phyloP scores from a whole-genome alignment of 2,329 filamentous ascomycete genomes.

The Fusarium transvaalense region DNA sequence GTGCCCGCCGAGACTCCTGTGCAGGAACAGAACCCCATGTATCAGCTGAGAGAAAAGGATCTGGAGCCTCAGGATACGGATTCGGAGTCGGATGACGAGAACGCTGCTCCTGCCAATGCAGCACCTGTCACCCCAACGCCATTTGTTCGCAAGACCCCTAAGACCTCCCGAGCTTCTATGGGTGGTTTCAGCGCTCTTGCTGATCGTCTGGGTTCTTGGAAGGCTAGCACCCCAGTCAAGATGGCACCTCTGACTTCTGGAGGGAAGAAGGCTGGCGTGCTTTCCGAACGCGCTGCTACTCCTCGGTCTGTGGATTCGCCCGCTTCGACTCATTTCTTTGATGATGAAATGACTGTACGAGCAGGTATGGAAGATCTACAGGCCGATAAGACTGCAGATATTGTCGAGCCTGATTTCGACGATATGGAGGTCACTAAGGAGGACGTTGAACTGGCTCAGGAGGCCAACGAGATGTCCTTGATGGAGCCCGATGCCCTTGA shows the following conservation, averaged over 20 bases:
- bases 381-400: constrained; percentile 37
- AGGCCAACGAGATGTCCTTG: constrained; percentile 71
- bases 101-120: constrained; percentile 47
- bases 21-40: constrained; percentile 45
- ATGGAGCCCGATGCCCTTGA: constrained; percentile 60
- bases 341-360: constrained; percentile 68
- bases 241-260: constrained; percentile 43
- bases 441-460: constrained; percentile 68
- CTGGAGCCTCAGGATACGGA: constrained; percentile 58
- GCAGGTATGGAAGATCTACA: constrained; percentile 38
- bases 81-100: constrained; percentile 70
- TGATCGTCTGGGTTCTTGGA: constrained; percentile 72
- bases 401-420: constrained; percentile 55
- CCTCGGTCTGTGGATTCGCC: constrained; percentile 54
- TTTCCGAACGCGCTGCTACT: constrained; percentile 11
- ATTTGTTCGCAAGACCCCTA: constrained; percentile 44
- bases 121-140: constrained; percentile 60
- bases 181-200: constrained; percentile 74
- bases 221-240: constrained; percentile 65
- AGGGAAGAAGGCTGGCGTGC: constrained; percentile 51
- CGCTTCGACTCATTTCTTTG: constrained; percentile 66
- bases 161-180: constrained; percentile 49
- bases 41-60: constrained; percentile 62
- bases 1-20: constrained; percentile 29
- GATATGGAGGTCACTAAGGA: constrained; percentile 65